Evolutionary conservation across 495 filamentous ascomycete genomes (phyloP), one percentile per base, ranked within the genome.

Genomic region (Penicillium coffeae): DNA sequence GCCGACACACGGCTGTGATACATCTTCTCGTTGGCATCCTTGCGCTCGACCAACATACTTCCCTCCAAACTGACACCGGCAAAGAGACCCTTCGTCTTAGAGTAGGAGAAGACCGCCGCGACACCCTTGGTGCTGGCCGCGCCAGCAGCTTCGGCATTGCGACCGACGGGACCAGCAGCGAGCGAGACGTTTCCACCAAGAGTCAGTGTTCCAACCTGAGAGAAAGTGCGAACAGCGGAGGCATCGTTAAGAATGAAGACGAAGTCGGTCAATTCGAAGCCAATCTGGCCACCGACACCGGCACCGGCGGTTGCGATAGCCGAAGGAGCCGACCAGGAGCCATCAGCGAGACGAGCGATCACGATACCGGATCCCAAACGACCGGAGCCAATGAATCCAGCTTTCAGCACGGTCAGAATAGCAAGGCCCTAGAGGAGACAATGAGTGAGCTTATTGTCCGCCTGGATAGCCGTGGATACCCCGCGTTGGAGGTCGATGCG

Each of bases 191-290:
- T 98, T 50, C 94, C 93, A 54, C 93, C 93, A 15, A 98, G 77
- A 42, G 93, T 96, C 33, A 98, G 70, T 14, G 84, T 89, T 13
- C 94, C 93, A 43, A 84, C 79, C 67, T 97, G 92, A 2, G 93
- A 91, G 68, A 97, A 97, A 30, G 93, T 93, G 63, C 87, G 88
- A 34, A 98, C 93, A 19, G 93, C 93, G 34, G 79, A 82, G 34
- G 84, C 78, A 63, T 98, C 93, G 68, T 98, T 98, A 41, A 98
- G 83, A 50, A 97, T 96, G 75, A 98, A 97, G 58, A 98, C 94
- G 64, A 98, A 97, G 64, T 98, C 93, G 35, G 94, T 97, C 50
- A 98, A 73, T 68, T 98, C 93, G 73, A 95, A 92, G 22, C 93
- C 93, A 61, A 98, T 95, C 66, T 98, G 93, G 16, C 93, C 92